Base-by-base conservation (phyloP, 352 stramenopile genomes). In the Lagenidium giganteum region DNA sequence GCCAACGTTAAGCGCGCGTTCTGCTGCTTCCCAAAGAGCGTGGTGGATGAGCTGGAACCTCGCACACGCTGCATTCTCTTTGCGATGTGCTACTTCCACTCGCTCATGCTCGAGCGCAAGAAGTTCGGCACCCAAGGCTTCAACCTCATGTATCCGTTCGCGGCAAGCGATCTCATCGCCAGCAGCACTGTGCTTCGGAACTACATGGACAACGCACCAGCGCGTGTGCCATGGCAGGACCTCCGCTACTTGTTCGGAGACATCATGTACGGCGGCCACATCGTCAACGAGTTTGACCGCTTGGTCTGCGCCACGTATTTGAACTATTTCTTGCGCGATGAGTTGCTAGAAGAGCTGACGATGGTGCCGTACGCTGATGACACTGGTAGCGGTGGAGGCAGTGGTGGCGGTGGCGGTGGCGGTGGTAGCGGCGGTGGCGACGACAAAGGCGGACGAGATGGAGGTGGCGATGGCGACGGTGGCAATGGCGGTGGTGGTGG, bases 81-180 rank as follows among this genome's bases (percentile, higher is more conserved):
- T 47, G 84, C 73, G 11, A 65, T 97, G 27, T 97, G 88, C 63
- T 92, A 96, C 51, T 97, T 97, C 62, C 88, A 97, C 64, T 83
- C 85, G 13, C 62, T 97, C 26, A 89, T 97, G 79, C 61, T 97
- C 13, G 88, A 97, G 46, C 74, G 88, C 44, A 95, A 95, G 46
- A 96, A 93, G 52, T 97, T 96, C 43, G 87, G 87, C 1, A 51
- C 84, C 0, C 83, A 95, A 39, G 87, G 87, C 2, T 95, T 95
- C 55, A 96, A 97, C 48, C 83, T 96, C 67, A 54, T 78, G 24
- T 97, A 97, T 38, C 87, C 87, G 24, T 97, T 96, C 42, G 76
- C 87, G 1, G 68, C 72, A 1, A 92, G 84, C 17, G 87, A 97
- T 42, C 57, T 97, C 17, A 55, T 92, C 5, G 66, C 78, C 11